Evolutionary conservation across 2,329 filamentous ascomycete species (phyloP).

Genomic region (Leptographium lundbergii): DNA sequence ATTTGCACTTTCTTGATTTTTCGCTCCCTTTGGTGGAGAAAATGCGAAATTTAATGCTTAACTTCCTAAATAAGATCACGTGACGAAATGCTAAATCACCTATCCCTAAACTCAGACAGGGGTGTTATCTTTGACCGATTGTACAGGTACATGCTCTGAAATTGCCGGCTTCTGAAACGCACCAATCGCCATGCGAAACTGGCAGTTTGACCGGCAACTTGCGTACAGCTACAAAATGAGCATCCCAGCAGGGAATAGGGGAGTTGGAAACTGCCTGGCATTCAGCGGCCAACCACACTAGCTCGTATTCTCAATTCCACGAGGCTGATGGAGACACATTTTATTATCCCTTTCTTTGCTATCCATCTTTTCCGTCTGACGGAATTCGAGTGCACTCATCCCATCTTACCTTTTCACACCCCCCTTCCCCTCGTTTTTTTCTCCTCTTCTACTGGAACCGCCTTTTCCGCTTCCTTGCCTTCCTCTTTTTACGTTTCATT

Average conservation of each 20-base stretch:
- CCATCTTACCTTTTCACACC: not conserved
- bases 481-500: not conserved
- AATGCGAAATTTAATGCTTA: not conserved
- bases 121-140: not conserved
- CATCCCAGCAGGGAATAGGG: not conserved
- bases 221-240: not conserved
- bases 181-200: not conserved
- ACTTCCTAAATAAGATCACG: not conserved
- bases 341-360: slow-evolving; percentile 10
- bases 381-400: not conserved
- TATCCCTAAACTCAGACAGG: not conserved
- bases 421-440: not conserved
- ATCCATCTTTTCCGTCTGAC: slow-evolving; percentile 5
- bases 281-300: not conserved
- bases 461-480: slow-evolving; percentile 25
- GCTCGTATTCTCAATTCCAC: slow-evolving; percentile 10
- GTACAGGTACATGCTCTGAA: not conserved
- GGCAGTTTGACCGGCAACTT: not conserved
- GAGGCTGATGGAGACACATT: slow-evolving; percentile 17
- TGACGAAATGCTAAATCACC: not conserved
- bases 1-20: not conserved
- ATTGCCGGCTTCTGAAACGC: not conserved
- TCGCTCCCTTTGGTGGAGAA: not conserved
- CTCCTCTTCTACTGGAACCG: not conserved
- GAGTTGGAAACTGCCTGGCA: not conserved